These are phyloP conservation scores for Malus hybrid DNA, from an alignment of 331 rosid species.

Conservation along the genomic window DNA sequence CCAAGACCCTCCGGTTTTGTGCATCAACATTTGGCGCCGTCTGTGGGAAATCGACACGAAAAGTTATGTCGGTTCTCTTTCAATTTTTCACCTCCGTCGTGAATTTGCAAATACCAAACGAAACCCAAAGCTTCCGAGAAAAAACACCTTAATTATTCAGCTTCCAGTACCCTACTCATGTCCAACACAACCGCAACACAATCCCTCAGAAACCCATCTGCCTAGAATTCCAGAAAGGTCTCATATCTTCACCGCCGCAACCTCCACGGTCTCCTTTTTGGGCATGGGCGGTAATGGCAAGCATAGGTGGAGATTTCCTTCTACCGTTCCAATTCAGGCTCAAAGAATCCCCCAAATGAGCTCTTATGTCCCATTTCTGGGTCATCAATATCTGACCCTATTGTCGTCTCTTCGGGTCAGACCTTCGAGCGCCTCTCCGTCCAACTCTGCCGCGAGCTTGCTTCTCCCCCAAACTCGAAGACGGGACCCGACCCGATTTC, in stretches of 20 bases:
- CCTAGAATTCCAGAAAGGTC: neutral
- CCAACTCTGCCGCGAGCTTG: constrained; percentile 41
- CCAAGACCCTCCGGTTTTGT: too few species aligned
- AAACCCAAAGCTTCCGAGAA: too few species aligned
- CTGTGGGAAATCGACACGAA: too few species aligned
- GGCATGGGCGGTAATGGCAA: constrained; percentile 75
- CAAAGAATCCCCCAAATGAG: constrained; percentile 47
- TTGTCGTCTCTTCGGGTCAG: constrained; percentile 68
- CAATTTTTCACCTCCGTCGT: too few species aligned
- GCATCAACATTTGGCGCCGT: too few species aligned
- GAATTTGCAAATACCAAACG: too few species aligned
- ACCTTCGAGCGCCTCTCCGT: constrained; percentile 63
- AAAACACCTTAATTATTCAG: too few species aligned
- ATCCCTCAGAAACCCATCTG: neutral
- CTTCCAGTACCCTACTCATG: neutral
- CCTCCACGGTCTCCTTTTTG: neutral
- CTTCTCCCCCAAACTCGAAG: constrained; percentile 38
- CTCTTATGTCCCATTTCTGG: constrained; percentile 48
- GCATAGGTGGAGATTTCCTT: constrained; percentile 53
- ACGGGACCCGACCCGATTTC: constrained; percentile 65
- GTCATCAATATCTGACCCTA: constrained; percentile 70
- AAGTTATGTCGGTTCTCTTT: too few species aligned
- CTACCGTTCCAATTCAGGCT: constrained; percentile 35
- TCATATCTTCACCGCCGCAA: neutral
- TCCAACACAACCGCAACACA: neutral